phyloP scores from a whole-genome alignment of 1,284 basidiomycete species.

The Cutaneotrichosporon spelunceum region DNA sequence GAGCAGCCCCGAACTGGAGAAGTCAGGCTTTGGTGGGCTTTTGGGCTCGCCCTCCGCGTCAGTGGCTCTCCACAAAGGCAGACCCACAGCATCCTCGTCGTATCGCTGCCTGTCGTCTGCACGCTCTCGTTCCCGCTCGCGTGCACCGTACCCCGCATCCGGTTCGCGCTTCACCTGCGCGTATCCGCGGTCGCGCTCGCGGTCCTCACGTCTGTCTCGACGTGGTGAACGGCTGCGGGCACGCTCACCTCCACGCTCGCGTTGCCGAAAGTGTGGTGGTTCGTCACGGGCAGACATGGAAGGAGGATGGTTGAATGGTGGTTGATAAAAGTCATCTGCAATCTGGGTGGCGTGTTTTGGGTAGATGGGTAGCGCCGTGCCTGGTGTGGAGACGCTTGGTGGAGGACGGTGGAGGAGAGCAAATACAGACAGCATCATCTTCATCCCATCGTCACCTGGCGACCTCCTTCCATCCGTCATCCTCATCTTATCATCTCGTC shows the following conservation, averaged over 20 bases:
- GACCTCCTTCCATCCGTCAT: neutral
- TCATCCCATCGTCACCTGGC: no score
- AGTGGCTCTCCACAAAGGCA: neutral
- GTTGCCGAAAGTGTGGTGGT: conserved; percentile 15
- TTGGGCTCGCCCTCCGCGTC: conserved; percentile 17
- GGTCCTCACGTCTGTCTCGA: conserved; percentile 9
- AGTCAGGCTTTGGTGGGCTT: conserved; percentile 65
- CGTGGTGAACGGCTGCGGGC: conserved; percentile 19
- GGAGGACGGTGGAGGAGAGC: no score
- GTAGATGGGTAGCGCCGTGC: neutral
- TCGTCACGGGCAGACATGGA: conserved; percentile 15
- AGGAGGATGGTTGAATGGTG: neutral
- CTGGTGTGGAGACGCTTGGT: no score
- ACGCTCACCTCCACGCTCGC: conserved; percentile 1
- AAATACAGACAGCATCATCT: no score
- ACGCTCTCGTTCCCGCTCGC: conserved; percentile 44
- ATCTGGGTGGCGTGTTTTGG: conserved; percentile 2
- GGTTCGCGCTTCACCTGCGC: conserved; percentile 13
- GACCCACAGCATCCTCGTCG: conserved; percentile 33
- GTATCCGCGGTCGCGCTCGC: conserved; percentile 15
- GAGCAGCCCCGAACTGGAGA: conserved; percentile 79
- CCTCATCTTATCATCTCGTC: neutral
- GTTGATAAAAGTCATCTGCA: neutral
- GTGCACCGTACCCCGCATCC: conserved; percentile 17
- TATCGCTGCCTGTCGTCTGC: conserved; percentile 40